Percentiles rank a stretch among this genome's conserved stretches.
Conservation (phyloP, 805 yeast genomes). For the Pichia scutulata region DNA sequence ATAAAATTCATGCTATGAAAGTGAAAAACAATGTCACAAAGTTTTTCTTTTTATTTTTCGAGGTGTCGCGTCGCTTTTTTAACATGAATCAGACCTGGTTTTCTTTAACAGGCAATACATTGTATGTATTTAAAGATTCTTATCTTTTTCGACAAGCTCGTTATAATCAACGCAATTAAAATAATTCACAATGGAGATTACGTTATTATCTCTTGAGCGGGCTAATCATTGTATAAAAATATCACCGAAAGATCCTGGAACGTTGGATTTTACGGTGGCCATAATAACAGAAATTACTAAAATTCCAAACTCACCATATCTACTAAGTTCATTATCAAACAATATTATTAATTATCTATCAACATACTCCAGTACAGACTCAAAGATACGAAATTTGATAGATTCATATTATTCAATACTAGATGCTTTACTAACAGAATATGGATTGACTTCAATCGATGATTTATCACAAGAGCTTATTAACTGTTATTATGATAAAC, state of each 20-base stretch:
- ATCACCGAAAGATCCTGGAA: background rate
- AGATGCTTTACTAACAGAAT: background rate
- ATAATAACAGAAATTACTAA: background rate
- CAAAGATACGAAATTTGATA: too few species aligned
- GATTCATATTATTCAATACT: background rate
- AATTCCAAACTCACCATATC: background rate
- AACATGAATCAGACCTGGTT: background rate
- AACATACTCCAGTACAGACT: background rate
- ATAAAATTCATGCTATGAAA: background rate
- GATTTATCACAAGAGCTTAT: slow-evolving; percentile 4
- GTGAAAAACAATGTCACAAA: background rate
- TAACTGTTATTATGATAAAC: background rate
- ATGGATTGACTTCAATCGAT: background rate
- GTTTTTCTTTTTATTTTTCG: too few species aligned
- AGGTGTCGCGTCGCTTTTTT: background rate
- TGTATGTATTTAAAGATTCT: background rate
- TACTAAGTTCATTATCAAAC: background rate
- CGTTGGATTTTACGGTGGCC: background rate
- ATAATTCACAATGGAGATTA: background rate
- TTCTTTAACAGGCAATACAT: background rate
- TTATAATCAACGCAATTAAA: background rate
- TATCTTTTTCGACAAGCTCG: too few species aligned
- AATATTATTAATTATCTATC: background rate
- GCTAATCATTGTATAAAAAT: background rate
- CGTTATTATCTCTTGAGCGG: background rate